A percentile compares a stretch with the other conserved stretches of the same genome.
These are phyloP conservation scores for Diaporthe capsici DNA, from an alignment of 2,329 filamentous ascomycete genomes.

Conservation along the genomic window DNA sequence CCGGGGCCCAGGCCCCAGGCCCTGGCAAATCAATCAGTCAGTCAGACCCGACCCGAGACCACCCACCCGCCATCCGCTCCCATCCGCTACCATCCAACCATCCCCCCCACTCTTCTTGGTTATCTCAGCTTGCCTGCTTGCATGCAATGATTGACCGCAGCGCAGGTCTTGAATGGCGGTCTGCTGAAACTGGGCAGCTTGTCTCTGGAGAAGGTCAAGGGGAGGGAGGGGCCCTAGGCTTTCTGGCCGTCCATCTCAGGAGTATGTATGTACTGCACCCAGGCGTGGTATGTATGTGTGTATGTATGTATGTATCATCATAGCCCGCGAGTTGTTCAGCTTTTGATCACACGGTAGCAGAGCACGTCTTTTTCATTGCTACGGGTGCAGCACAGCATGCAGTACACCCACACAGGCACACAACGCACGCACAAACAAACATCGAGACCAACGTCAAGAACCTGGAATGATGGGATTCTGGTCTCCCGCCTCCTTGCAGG, in stretches of 20 bases:
- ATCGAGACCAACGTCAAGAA: constrained; percentile 24
- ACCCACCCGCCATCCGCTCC: constrained; percentile 15
- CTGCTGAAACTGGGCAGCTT: constrained; percentile 25
- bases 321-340: not conserved
- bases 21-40: constrained; percentile 6
- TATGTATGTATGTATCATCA: not conserved
- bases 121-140: constrained; percentile 21
- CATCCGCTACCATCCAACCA: not conserved
- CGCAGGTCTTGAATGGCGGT: constrained; percentile 20
- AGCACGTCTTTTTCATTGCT: constrained; percentile 12
- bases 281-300: not conserved
- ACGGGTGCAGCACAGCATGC: not conserved
- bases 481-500: constrained; percentile 30
- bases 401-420: not conserved
- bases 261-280: not conserved
- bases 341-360: constrained; percentile 17
- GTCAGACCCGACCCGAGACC: constrained; percentile 33
- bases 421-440: not conserved
- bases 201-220: not conserved
- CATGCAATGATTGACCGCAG: constrained; percentile 5
- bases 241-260: not conserved
- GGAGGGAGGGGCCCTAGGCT: not conserved
- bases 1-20: constrained; percentile 8
- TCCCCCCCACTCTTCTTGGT: constrained; percentile 3
- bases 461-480: constrained; percentile 33